Evolutionary conservation across 352 stramenopile species (phyloP), one percentile per base, ranked within the genome.

Genomic region (Phytophthora crassamura): DNA sequence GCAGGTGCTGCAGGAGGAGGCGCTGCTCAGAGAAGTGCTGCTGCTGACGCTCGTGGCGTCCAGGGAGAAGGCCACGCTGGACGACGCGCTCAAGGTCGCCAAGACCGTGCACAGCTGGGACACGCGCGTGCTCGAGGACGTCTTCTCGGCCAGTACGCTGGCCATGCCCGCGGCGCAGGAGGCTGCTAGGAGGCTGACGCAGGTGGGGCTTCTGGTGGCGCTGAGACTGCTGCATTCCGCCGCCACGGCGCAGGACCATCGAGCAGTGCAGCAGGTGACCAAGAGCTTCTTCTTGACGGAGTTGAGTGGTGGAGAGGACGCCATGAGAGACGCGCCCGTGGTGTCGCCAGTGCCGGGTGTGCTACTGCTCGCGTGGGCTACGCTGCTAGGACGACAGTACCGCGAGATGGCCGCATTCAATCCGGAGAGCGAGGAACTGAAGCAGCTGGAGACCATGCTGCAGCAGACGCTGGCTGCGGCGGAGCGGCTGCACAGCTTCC

Each of bases 1-100:
- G 39, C 84, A 92, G 58, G 59, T 89, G 12, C 48, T 90, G 8
- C 40, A 86, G 28, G 84, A 92, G 59, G 79, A 86, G 32, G 65
- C 67, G n/a, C 53, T 92, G 18, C 46, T 90, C 57, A 64, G 84
- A 35, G 77, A 92, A 32, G 50, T 90, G 59, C 51, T 89, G 40
- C 39, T 92, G 59, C 48, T 90, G 8, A 75, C 68, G 7, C 59
- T 90, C 5, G 71, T 81, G 32, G 48, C 57, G 16, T 81, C 75
- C 8, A 76, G 69, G 2, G 77, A 88, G 39, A 77, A 67, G 15
- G 14, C 80, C 10, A 72, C 69, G 9, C 49, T 86, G 14, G 16
- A 60, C 0, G 57, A 61, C 12, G 74, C 75, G 1, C 28, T 87
- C 11, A 53, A 68, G 41, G 75, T 79, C n/a, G 62, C 72, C 16